Conservation (phyloP, 345 rosid genomes). For the Balakata baccata region DNA sequence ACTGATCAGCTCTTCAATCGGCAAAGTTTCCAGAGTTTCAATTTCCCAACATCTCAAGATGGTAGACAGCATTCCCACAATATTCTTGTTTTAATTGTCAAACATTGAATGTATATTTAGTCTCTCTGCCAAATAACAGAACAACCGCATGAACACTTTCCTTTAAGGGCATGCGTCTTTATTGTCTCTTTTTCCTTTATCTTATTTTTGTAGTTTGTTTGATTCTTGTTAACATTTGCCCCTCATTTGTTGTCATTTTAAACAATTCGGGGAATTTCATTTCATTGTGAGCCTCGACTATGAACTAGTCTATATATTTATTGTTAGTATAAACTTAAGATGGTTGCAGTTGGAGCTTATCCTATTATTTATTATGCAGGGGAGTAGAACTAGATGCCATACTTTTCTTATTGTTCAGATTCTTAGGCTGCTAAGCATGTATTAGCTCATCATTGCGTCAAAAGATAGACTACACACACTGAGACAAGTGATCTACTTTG, state of each 20-base stretch:
- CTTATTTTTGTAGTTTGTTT: background rate
- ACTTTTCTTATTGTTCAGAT: background rate
- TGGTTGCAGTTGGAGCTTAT: background rate
- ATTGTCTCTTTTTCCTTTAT: background rate
- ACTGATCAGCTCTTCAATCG: slow-evolving; percentile 73
- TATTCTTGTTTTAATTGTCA: slow-evolving; percentile 7
- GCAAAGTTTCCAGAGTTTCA: slow-evolving; percentile 59
- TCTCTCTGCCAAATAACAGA: background rate
- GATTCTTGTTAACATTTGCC: background rate
- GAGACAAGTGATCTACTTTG: background rate
- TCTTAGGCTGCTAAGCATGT: background rate
- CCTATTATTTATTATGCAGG: background rate
- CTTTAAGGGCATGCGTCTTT: background rate
- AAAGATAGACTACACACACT: background rate
- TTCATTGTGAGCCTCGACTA: background rate
- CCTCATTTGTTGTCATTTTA: background rate
- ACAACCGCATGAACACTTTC: background rate
- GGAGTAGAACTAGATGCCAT: background rate
- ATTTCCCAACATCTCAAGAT: slow-evolving; percentile 61
- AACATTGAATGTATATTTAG: background rate
- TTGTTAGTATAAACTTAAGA: background rate
- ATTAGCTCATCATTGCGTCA: slow-evolving; percentile 1
- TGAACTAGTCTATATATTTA: background rate
- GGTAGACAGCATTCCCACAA: slow-evolving; percentile 40
- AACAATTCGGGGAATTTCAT: background rate